phyloP scores from a whole-genome alignment of 2,329 filamentous ascomycete genomes.

The Gyromitra esculenta region DNA sequence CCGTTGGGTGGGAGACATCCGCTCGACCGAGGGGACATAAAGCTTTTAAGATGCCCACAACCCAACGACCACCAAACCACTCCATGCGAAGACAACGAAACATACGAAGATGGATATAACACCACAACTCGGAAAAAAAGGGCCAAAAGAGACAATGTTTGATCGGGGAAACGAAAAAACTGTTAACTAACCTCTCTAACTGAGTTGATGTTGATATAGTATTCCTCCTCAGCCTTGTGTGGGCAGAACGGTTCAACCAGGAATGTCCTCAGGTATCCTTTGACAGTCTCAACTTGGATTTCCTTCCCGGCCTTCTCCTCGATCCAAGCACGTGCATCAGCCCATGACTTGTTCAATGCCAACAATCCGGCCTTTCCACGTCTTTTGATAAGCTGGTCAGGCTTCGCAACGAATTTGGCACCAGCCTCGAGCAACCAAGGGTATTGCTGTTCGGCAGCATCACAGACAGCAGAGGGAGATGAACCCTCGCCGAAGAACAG shows the following conservation, averaged over 20 bases:
- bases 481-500: slow-evolving; percentile 92
- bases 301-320: slow-evolving; percentile 89
- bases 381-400: slow-evolving; percentile 99
- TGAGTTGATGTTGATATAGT: slow-evolving; percentile 99
- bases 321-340: slow-evolving; percentile 93
- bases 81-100: slow-evolving; percentile 27
- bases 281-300: slow-evolving; percentile 90
- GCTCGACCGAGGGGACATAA: slow-evolving; percentile 52
- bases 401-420: slow-evolving; percentile 97
- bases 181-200: slow-evolving; percentile 89
- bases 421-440: slow-evolving; percentile 88
- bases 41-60: slow-evolving; percentile 42
- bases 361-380: slow-evolving; percentile 98
- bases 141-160: neutral
- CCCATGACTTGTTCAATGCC: slow-evolving; percentile 95
- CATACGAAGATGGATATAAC: slow-evolving; percentile 17
- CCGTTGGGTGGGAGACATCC: slow-evolving; percentile 48
- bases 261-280: slow-evolving; percentile 91
- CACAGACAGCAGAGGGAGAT: slow-evolving; percentile 81
- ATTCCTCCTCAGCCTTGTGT: slow-evolving; percentile 93
- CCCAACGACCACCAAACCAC: slow-evolving; percentile 35
- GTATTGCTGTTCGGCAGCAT: slow-evolving; percentile 96
- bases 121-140: slow-evolving; percentile 4
- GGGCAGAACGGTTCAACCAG: slow-evolving; percentile 98
- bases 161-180: slow-evolving; percentile 52